Evolutionary conservation across 225 moss, liverwort and hornwort species (phyloP).

Genomic region (Takakia lepidozioides): DNA sequence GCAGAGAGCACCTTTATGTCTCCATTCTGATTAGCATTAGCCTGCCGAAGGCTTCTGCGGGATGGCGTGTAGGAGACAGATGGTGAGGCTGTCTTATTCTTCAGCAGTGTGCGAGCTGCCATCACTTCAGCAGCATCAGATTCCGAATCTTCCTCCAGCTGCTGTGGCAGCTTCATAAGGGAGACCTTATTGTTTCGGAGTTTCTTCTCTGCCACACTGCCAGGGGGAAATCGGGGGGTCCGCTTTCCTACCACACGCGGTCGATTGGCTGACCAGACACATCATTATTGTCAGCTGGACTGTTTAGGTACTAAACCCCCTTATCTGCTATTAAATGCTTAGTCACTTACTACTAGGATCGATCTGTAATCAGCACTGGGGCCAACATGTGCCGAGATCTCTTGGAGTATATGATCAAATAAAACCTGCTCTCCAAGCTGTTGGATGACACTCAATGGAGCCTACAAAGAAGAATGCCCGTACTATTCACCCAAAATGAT

Average conservation of each 20-base stretch:
- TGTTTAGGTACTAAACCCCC: too few relatives aligned
- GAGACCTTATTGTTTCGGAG: conserved; percentile 30
- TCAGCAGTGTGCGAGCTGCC: conserved; percentile 68
- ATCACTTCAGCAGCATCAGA: conserved; percentile 62
- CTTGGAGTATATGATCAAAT: too few relatives aligned
- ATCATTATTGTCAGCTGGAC: too few relatives aligned
- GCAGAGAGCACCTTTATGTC: conserved; percentile 54
- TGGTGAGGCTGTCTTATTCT: conserved; percentile 66
- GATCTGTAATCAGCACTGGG: too few relatives aligned
- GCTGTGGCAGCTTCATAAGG: conserved; percentile 51
- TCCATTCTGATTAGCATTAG: conserved; percentile 66
- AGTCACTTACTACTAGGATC: too few relatives aligned
- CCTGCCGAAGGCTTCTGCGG: conserved; percentile 60
- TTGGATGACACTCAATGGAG: too few relatives aligned
- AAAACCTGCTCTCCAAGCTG: too few relatives aligned
- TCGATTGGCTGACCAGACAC: conserved; percentile 54
- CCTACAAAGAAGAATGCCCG: too few relatives aligned
- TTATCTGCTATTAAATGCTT: too few relatives aligned
- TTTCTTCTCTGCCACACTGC: conserved; percentile 52
- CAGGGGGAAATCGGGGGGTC: conserved; percentile 73
- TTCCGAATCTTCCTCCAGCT: conserved; percentile 57
- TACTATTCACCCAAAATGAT: too few relatives aligned
- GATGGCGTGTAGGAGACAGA: conserved; percentile 68
- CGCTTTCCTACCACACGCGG: conserved; percentile 80
- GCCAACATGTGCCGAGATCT: too few relatives aligned